Percentiles rank a stretch among this genome's conserved stretches.
Conservation (phyloP, 805 yeast species). For the Hanseniaspora hatyaiensis region DNA sequence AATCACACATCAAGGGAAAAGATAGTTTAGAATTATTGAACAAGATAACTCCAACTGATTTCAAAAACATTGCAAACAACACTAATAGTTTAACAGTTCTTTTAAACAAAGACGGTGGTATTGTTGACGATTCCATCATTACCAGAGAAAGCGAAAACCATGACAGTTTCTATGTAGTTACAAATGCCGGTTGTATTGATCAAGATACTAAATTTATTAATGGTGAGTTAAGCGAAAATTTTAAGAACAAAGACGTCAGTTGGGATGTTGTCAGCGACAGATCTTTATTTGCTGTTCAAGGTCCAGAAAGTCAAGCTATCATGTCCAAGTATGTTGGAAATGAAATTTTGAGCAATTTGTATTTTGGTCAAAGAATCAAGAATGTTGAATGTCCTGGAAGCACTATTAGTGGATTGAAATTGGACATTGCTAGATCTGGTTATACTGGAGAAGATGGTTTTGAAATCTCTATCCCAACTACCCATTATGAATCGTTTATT, state of each 20-base stretch:
- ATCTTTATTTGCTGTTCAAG: slow-evolving; percentile 81
- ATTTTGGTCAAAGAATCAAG: slow-evolving; percentile 55
- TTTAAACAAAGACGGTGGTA: slow-evolving; percentile 64
- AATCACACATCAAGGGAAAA: slow-evolving; percentile 65
- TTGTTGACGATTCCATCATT: slow-evolving; percentile 87
- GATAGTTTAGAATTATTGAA: slow-evolving; percentile 60
- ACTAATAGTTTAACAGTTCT: slow-evolving; percentile 68
- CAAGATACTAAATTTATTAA: slow-evolving; percentile 61
- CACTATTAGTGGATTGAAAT: slow-evolving; percentile 5
- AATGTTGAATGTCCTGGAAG: slow-evolving; percentile 34
- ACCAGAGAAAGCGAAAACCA: slow-evolving; percentile 53
- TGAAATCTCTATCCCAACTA: slow-evolving; percentile 68
- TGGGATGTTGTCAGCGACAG: slow-evolving; percentile 46
- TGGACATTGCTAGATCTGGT: slow-evolving; percentile 84
- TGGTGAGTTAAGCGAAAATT: slow-evolving; percentile 35
- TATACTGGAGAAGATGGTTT: slow-evolving; percentile 99
- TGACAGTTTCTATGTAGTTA: slow-evolving; percentile 60
- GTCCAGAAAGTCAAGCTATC: slow-evolving; percentile 67
- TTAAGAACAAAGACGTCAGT: slow-evolving; percentile 27
- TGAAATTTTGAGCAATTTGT: slow-evolving; percentile 39
- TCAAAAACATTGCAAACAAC: slow-evolving; percentile 43
- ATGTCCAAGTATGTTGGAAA: slow-evolving; percentile 52
- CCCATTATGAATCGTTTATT: slow-evolving; percentile 50
- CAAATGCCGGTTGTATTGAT: slow-evolving; percentile 89
- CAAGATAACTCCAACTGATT: slow-evolving; percentile 79